Evolutionary conservation across 2,329 filamentous ascomycete genomes (phyloP).

Genomic region (Pestalotiopsis sp.): DNA sequence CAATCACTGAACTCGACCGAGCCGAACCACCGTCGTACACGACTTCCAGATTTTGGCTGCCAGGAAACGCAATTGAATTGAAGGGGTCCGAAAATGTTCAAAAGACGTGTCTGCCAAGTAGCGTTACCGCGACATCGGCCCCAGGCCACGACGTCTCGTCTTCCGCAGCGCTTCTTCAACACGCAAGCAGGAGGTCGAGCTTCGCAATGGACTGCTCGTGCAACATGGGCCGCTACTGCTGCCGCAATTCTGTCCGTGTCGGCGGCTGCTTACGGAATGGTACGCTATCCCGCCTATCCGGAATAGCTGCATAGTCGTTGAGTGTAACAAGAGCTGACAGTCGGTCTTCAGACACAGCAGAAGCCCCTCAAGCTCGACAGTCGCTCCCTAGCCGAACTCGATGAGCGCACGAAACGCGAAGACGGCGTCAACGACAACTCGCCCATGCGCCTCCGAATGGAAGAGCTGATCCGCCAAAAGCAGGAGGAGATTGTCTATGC

Average conservation of each 20-base stretch:
- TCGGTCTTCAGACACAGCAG: conserved; percentile 38
- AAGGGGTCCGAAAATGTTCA: conserved; percentile 6
- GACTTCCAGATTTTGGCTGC: not conserved
- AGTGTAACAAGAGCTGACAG: conserved; percentile 6
- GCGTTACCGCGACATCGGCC: conserved; percentile 2
- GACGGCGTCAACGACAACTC: conserved; percentile 74
- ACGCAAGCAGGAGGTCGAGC: not conserved
- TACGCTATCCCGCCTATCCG: not conserved
- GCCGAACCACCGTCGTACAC: not conserved
- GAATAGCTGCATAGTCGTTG: not conserved
- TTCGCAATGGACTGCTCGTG: not conserved
- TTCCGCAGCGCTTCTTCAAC: conserved; percentile 6
- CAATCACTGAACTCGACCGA: not conserved
- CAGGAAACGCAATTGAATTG: not conserved
- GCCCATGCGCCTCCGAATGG: conserved; percentile 97
- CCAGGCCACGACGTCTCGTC: not conserved
- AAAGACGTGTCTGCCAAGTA: conserved; percentile 11
- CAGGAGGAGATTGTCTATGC: conserved; percentile 85
- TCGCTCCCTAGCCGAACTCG: conserved; percentile 81
- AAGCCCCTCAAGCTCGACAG: conserved; percentile 56
- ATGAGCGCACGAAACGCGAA: conserved; percentile 79
- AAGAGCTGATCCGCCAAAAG: conserved; percentile 91
- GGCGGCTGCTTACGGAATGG: conserved; percentile 11
- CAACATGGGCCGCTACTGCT: conserved; percentile 9
- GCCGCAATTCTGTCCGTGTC: conserved; percentile 11